Base-by-base conservation (phyloP, 2,329 filamentous ascomycete species). In the Dothideomycetes sp. region DNA sequence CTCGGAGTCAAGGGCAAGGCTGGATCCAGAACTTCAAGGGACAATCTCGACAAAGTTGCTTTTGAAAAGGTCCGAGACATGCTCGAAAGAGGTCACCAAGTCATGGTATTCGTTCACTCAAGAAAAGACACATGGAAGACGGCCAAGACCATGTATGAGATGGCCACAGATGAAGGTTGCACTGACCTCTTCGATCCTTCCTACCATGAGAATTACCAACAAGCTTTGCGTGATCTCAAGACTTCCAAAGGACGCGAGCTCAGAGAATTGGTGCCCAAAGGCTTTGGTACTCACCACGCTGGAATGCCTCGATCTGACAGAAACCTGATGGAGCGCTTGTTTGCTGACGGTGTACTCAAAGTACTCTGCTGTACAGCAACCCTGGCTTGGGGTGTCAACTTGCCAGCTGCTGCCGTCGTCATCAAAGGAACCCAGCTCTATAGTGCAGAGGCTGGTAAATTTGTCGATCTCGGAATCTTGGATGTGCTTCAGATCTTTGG, bases 81-180 rank as follows among this genome's bases (percentile, higher is more conserved):
- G 88, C 70, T 98, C 3, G 78, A 87, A 56, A 70, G 72, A 44
- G 88, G 84, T n/a, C 91, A 99, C 54, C 91, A 98, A 60, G 76
- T 98, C 50, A 98, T 99, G 93, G 89, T 99, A 0, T 98, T 99
- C 60, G 93, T 98, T 9, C 93, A 98, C 60, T 95, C 89, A 1
- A 76, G 91, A 18, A 88, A 94, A 57, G 93, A 99, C 52, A 98
- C 93, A 0, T 78, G 94, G 50, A 75, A 82, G 47, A 93, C 89
- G 1, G 88, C 91, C 32, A 82, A 84, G 49, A 85, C 82, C 67
- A 68, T 98, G 18, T 79, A 84, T 47, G 81, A 95, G 51, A 87
- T 91, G 68, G 91, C 91, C 1, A 69, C 78, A 2, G 88, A 96
- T 23, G 73, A 94, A 27, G 74, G 78, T 30, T 85, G 82, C 48